These are phyloP conservation scores for Cinnamomum micranthum DNA, from an alignment of 164 flowering plant genomes.

Conservation along the genomic window DNA sequence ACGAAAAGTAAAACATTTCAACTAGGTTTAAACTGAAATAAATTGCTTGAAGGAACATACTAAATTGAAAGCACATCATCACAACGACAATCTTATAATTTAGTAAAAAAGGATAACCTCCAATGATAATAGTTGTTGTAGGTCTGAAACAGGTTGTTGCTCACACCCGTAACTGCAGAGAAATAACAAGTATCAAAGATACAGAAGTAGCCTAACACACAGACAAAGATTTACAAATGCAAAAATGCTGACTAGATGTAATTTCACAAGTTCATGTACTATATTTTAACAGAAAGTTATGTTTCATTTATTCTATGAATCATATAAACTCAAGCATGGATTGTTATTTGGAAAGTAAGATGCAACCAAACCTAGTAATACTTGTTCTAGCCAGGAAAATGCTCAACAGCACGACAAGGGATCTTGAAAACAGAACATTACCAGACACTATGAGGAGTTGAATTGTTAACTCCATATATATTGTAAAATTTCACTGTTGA, in stretches of 20 bases:
- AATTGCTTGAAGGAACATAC: background rate
- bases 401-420: background rate
- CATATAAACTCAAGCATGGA: background rate
- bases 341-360: no score
- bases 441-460: conserved; percentile 94
- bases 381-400: no score
- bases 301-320: background rate
- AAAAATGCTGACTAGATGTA: background rate
- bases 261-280: background rate
- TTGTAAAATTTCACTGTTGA: conserved; percentile 85
- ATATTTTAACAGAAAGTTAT: background rate
- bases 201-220: background rate
- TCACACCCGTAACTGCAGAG: conserved; percentile 85
- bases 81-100: no score
- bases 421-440: conserved; percentile 29
- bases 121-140: conserved; percentile 37
- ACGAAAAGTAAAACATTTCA: no score
- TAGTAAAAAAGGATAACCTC: conserved; percentile 36
- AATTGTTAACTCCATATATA: conserved; percentile 70
- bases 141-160: conserved; percentile 61
- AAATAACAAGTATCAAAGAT: background rate
- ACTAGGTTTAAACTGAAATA: background rate
- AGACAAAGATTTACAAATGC: background rate
- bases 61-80: background rate
- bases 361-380: no score